Evolutionary conservation across 164 flowering plant species (phyloP), one percentile per base, ranked within the genome.

Genomic region (Hamamelis virginiana): DNA sequence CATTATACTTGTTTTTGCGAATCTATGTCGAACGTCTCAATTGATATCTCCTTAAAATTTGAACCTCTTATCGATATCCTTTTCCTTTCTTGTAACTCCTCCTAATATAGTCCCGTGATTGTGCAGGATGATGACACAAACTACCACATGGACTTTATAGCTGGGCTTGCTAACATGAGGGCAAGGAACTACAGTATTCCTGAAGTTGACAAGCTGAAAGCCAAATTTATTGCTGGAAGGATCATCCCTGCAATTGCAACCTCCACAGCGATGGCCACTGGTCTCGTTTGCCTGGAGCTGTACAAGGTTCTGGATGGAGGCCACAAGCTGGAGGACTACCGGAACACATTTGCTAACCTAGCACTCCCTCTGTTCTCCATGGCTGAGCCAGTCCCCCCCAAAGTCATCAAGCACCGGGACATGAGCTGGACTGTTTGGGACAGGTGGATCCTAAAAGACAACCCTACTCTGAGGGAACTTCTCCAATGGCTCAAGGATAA

Each of bases 381-480:
- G 77, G 94, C 96, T 1, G 94, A 89, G 80, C 97, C 97, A 5
- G 94, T 90, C 5, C 97, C 96, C 0, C 96, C 97, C 0, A 89
- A 90, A 77, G 89, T 87, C 41, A 81, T 89, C 61, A 90, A 90
- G 83, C 92, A 90, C 72, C 80, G 65, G 43, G 90, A 86, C 66
- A 81, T 84, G 92, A 83, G 81, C 61, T 92, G 97, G 97, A 92
- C 96, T 4, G 88, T 89, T 1, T 92, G 97, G 97, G 97, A 92
- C 74, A 78, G 97, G 48, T 92, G 97, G 97, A 75, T 85, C 28
- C 23, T 92, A 1, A 75, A 46, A 74, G 82, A 72, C 61, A 86
- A 89, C 66, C 86, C 94, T 0, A 89, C 93, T 33, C 64, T 93
- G 68, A 78, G 83, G 76, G 91, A 87, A 26, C 87, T 92, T 47